Conservation (phyloP, 768 basidiomycete genomes). For the Crepidotus variabilis region DNA sequence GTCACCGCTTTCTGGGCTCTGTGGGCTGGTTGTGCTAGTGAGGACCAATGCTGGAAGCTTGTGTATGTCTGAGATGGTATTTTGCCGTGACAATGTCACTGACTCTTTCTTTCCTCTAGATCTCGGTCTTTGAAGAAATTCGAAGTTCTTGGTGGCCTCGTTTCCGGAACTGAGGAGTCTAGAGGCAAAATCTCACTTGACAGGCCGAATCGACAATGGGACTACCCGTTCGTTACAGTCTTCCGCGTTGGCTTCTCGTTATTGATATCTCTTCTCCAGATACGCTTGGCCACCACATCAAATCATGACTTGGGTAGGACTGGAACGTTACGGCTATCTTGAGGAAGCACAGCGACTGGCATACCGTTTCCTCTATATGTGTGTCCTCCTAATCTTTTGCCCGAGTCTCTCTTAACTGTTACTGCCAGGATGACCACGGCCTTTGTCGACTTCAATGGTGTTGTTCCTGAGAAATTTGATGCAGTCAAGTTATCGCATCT, state of each 20-base stretch:
- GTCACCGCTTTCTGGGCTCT: constrained; percentile 96
- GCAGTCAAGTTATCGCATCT: constrained; percentile 94
- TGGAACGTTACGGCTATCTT: constrained; percentile 93
- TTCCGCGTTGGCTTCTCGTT: not conserved
- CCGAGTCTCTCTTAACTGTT: not conserved
- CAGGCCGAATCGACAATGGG: constrained; percentile 98
- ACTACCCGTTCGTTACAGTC: constrained; percentile 72
- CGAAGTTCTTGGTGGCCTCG: constrained; percentile 92
- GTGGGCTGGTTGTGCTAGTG: constrained; percentile 97
- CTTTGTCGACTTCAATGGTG: constrained; percentile 96
- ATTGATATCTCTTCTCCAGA: constrained; percentile 30
- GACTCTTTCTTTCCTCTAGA: constrained; percentile 35
- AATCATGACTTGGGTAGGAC: constrained; percentile 97
- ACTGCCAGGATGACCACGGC: constrained; percentile 81
- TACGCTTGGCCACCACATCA: constrained; percentile 96
- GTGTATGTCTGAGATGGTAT: constrained; percentile 55
- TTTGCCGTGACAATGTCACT: not conserved
- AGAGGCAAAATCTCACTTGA: constrained; percentile 94
- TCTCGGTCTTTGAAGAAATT: constrained; percentile 90
- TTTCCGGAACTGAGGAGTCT: constrained; percentile 95
- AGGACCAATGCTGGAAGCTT: constrained; percentile 90
- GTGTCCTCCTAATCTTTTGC: constrained; percentile 6
- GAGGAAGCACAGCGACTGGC: constrained; percentile 92
- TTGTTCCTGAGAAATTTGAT: constrained; percentile 99
- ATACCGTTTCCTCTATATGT: constrained; percentile 99